Evolutionary conservation across 2,329 filamentous ascomycete species (phyloP), one percentile per base, ranked within the genome.

Genomic region (Colletotrichum sp.): DNA sequence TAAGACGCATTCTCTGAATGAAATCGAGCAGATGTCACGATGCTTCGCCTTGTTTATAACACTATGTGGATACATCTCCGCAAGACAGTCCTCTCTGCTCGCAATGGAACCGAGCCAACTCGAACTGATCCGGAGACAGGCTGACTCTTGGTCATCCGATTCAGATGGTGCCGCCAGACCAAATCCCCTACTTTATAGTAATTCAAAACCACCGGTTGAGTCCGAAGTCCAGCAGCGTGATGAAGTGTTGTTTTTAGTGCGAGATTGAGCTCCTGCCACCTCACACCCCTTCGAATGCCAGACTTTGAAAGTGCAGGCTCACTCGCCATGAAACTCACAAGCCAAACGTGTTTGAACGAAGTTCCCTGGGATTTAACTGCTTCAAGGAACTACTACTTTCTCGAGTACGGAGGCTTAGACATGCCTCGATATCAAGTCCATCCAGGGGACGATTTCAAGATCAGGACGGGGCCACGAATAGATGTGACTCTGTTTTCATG

Each of bases 371-470:
- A 18, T 49, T 49, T 10, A 12, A n/a, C 8, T 9, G 5, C 16
- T 44, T 44, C 16, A 6, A 18, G 18, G 39, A 44, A 44, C 16
- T 18, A 2, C 16, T 18, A 44, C 16, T n/a, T 52, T 52, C 44
- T 13, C 16, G 44, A 52, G 6, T 0, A 21, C n/a, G 1, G 1
- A n/a, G n/a, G n/a, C 44, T 21, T 21, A 52, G 44, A 21, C 2
- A 21, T 21, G 44, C 12, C n/a, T 52, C n/a, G 10, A 52, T 1
- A 13, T 52, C 44, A 52, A 13, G n/a, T 3, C 44, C 44, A 13
- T 13, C 6, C n/a, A 21, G 0, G 2, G n/a, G 44, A 21, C 18
- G 1, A 21, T 21, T 21, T 12, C 0, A 24, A 21, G 44, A 52
- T 0, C 10, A 21, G n/a, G n/a, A 2, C n/a, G 12, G 44, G 44